A percentile compares a stretch with the other conserved stretches of the same genome.
These are phyloP conservation scores for Pythium dissimile DNA, from an alignment of 352 stramenopile genomes.

Conservation along the genomic window DNA sequence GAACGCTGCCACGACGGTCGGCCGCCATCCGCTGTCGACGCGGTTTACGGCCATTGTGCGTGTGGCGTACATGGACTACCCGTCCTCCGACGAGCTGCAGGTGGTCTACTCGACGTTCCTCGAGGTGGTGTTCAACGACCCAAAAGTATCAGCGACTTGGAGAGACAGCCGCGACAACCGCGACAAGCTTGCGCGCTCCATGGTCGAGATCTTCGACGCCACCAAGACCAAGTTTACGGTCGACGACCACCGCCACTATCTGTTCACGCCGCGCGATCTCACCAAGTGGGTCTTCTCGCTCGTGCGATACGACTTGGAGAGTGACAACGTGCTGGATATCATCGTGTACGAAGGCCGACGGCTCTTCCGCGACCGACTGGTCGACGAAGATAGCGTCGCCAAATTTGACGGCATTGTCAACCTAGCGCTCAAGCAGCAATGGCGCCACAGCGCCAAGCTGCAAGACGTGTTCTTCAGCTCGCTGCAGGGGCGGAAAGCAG, in stretches of 20 bases:
- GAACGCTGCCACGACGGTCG: slow-evolving; percentile 92
- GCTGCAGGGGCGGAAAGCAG: slow-evolving; percentile 43
- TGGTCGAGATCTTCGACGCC: slow-evolving; percentile 91
- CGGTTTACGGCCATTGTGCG: slow-evolving; percentile 94
- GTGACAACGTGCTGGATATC: slow-evolving; percentile 89
- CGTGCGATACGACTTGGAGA: slow-evolving; percentile 86
- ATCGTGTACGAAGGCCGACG: slow-evolving; percentile 86
- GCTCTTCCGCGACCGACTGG: slow-evolving; percentile 90
- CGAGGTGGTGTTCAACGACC: slow-evolving; percentile 61
- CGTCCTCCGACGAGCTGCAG: slow-evolving; percentile 84
- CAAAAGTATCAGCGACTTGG: slow-evolving; percentile 43
- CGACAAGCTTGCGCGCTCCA: slow-evolving; percentile 78
- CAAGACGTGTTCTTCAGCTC: slow-evolving; percentile 88
- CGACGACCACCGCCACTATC: slow-evolving; percentile 93
- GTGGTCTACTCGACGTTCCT: slow-evolving; percentile 91
- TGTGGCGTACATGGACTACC: slow-evolving; percentile 93
- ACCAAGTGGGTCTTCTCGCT: slow-evolving; percentile 91
- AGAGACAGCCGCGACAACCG: slow-evolving; percentile 48
- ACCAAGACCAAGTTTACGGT: slow-evolving; percentile 90
- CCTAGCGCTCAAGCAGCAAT: slow-evolving; percentile 82
- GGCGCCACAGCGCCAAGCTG: slow-evolving; percentile 72
- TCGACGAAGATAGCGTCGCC: slow-evolving; percentile 64
- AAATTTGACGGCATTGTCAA: slow-evolving; percentile 88
- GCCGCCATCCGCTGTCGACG: slow-evolving; percentile 88
- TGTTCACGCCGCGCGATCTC: slow-evolving; percentile 92